Evolutionary conservation across 345 rosid genomes (phyloP).

Genomic region (Brassica cretica): DNA sequence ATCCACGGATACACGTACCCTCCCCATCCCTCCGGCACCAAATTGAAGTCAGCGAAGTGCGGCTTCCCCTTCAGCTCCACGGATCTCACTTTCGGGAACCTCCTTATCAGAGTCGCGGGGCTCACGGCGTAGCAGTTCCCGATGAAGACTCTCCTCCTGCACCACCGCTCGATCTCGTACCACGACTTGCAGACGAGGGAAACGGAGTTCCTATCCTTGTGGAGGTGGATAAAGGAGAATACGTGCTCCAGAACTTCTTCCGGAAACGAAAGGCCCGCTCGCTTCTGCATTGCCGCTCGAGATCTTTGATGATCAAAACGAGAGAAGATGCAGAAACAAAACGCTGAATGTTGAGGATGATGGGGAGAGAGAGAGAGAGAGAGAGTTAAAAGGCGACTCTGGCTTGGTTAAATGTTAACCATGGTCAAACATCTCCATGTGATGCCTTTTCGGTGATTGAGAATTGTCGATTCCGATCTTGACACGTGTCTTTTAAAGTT

Average conservation of each 20-base stretch:
- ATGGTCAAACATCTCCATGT: slow-evolving; percentile 48
- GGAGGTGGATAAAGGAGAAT: slow-evolving; percentile 61
- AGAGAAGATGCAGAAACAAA: background rate
- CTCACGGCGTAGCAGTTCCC: slow-evolving; percentile 93
- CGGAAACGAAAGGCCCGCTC: slow-evolving; percentile 63
- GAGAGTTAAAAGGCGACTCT: slow-evolving; percentile 36
- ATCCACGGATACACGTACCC: slow-evolving; percentile 84
- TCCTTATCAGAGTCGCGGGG: slow-evolving; percentile 55
- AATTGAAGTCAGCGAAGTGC: slow-evolving; percentile 91
- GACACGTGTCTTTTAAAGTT: slow-evolving; percentile 30
- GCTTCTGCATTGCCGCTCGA: slow-evolving; percentile 21
- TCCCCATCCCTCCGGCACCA: slow-evolving; percentile 96
- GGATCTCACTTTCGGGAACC: slow-evolving; percentile 88
- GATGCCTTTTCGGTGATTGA: slow-evolving; percentile 42
- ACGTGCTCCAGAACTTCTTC: slow-evolving; percentile 93
- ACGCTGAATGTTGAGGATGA: background rate
- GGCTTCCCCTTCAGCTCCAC: slow-evolving; percentile 89
- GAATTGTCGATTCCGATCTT: slow-evolving; percentile 11
- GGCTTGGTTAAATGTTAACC: slow-evolving; percentile 46
- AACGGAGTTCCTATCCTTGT: slow-evolving; percentile 74
- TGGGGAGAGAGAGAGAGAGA: background rate
- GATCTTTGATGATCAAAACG: background rate
- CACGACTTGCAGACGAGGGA: slow-evolving; percentile 92
- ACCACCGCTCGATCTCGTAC: slow-evolving; percentile 85
- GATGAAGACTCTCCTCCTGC: slow-evolving; percentile 65